These are phyloP conservation scores for Boletus coccyginus DNA, from an alignment of 768 basidiomycete genomes.

Conservation along the genomic window DNA sequence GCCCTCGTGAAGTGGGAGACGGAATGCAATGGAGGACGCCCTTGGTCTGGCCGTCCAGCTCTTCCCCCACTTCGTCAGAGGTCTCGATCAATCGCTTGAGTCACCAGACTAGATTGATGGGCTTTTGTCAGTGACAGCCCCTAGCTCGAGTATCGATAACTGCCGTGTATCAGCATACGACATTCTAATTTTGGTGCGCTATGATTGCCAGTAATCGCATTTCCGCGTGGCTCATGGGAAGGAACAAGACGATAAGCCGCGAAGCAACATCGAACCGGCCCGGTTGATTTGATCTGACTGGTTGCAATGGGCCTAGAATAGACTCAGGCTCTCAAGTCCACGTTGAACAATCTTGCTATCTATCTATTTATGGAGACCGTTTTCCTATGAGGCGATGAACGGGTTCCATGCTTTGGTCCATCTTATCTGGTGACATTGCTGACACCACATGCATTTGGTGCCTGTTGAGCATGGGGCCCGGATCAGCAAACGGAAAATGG, in stretches of 20 bases:
- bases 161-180: background rate
- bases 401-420: background rate
- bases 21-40: slow-evolving; percentile 44
- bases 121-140: background rate
- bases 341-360: background rate
- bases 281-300: background rate
- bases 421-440: background rate
- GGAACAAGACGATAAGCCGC: background rate
- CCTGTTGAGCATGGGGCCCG: background rate
- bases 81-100: background rate
- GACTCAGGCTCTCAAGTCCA: background rate
- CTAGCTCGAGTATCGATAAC: background rate
- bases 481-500: too few relatives aligned
- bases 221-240: background rate
- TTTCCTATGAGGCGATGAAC: background rate
- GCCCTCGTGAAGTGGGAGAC: slow-evolving; percentile 55
- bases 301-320: background rate
- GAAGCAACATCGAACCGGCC: background rate
- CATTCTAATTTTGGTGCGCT: background rate
- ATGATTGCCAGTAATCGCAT: background rate
- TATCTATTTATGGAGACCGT: background rate
- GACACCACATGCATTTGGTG: background rate
- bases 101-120: background rate
- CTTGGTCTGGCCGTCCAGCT: slow-evolving; percentile 44
- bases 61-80: background rate